These are phyloP conservation scores for Trichoderma citrinoviride DNA, from an alignment of 2,329 filamentous ascomycete genomes.

Conservation along the genomic window DNA sequence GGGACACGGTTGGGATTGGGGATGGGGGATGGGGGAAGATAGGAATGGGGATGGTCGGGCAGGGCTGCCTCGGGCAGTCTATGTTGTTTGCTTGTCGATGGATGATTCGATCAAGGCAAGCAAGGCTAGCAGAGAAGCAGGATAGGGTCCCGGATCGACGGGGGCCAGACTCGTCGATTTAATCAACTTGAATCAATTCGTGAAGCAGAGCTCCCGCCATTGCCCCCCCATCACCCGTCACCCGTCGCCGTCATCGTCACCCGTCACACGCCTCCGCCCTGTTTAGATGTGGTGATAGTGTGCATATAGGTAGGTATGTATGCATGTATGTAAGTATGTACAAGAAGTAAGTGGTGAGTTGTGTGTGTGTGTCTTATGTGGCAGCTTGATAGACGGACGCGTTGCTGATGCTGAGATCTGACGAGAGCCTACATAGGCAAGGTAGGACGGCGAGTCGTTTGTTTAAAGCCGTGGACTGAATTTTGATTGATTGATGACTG, in stretches of 20 bases:
- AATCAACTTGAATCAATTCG: not conserved
- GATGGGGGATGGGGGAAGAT: not conserved
- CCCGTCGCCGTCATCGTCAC: not conserved
- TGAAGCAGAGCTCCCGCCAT: too few species aligned
- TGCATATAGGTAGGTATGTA: too few species aligned
- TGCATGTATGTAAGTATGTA: not conserved
- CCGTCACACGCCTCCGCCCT: not conserved
- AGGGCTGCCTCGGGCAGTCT: not conserved
- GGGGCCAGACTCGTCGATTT: not conserved
- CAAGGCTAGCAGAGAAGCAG: too few species aligned
- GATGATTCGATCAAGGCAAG: not conserved
- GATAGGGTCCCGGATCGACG: too few species aligned
- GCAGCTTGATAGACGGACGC: slow-evolving; percentile 11
- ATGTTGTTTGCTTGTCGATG: not conserved
- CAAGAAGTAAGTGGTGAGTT: not conserved
- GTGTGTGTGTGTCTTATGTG: slow-evolving; percentile 4
- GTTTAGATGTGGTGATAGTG: not conserved
- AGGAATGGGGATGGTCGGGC: not conserved
- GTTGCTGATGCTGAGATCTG: slow-evolving; percentile 6
- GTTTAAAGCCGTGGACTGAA: too few species aligned
- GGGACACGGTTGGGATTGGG: not conserved
- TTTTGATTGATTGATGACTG: too few species aligned
- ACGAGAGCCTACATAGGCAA: slow-evolving; percentile 4
- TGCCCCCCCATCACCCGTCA: too few species aligned
- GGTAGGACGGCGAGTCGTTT: too few species aligned